These are phyloP conservation scores for Delonix regia DNA, from an alignment of 306 rosid genomes.

Conservation along the genomic window DNA sequence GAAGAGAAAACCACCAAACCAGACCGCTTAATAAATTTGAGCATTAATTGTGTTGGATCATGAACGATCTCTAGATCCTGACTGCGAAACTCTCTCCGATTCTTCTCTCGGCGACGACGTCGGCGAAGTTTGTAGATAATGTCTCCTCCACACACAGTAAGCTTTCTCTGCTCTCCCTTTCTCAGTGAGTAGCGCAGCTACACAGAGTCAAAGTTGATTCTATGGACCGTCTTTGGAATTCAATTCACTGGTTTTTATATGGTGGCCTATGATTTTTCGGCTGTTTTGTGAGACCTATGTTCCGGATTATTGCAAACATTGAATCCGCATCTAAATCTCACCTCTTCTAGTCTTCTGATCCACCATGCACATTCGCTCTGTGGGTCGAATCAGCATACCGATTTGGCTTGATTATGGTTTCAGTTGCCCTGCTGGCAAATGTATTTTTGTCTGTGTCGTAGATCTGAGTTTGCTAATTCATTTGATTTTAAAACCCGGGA, in stretches of 20 bases:
- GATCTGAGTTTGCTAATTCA: slow-evolving; percentile 26
- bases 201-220: neutral
- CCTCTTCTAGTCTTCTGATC: neutral
- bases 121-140: slow-evolving; percentile 21
- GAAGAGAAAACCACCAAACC: neutral
- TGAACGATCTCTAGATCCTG: neutral
- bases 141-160: slow-evolving; percentile 44
- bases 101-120: slow-evolving; percentile 10
- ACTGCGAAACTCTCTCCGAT: neutral
- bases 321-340: neutral
- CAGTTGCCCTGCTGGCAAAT: neutral
- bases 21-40: neutral
- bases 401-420: slow-evolving; percentile 7
- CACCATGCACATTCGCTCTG: neutral
- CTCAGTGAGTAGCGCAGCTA: neutral
- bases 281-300: neutral
- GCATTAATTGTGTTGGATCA: neutral
- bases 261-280: neutral
- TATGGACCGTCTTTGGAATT: neutral
- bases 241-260: slow-evolving; percentile 1
- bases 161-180: slow-evolving; percentile 20
- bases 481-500: neutral
- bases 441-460: neutral
- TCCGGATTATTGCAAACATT: neutral
- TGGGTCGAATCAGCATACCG: neutral